Conservation (phyloP, 1,284 basidiomycete species). For the Baeospora myosura region DNA sequence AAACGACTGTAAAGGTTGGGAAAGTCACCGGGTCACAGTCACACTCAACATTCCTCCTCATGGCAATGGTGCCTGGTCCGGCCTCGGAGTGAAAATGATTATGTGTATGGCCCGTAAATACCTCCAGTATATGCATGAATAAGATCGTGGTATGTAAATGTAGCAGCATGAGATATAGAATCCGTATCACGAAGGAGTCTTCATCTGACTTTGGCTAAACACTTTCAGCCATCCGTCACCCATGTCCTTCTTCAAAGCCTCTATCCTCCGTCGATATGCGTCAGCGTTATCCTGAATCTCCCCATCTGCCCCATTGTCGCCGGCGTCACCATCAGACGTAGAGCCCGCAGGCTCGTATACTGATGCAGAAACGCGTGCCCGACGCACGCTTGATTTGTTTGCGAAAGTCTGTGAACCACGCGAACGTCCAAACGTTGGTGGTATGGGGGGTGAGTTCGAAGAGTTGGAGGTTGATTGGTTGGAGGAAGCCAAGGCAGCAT, state of each 20-base stretch:
- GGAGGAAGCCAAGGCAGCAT: neutral
- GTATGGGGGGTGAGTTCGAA: constrained; percentile 4
- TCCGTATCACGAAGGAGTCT: constrained; percentile 13
- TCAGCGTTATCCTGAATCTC: constrained; percentile 48
- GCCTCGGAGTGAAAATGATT: no score
- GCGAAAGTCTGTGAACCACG: constrained; percentile 24
- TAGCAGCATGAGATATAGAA: neutral
- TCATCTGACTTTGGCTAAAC: constrained; percentile 54
- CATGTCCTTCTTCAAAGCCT: constrained; percentile 77
- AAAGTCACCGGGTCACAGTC: no score
- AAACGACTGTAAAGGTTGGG: constrained; percentile 2
- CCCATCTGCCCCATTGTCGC: constrained; percentile 24
- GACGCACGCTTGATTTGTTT: constrained; percentile 37
- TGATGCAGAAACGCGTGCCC: constrained; percentile 47
- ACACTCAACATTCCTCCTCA: no score
- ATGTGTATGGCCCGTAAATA: no score
- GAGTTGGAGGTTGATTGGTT: neutral
- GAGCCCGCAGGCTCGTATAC: constrained; percentile 47
- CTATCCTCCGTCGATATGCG: constrained; percentile 68
- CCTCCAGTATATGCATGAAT: no score
- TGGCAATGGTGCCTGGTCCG: no score
- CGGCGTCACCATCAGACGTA: constrained; percentile 13
- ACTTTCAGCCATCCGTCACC: constrained; percentile 84
- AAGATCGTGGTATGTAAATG: no score
- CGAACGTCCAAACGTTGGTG: constrained; percentile 9